Percentiles rank a stretch among this genome's conserved stretches.
Evolutionary conservation across 2,329 filamentous ascomycete genomes (phyloP).

Genomic region (Microcera coccophila): DNA sequence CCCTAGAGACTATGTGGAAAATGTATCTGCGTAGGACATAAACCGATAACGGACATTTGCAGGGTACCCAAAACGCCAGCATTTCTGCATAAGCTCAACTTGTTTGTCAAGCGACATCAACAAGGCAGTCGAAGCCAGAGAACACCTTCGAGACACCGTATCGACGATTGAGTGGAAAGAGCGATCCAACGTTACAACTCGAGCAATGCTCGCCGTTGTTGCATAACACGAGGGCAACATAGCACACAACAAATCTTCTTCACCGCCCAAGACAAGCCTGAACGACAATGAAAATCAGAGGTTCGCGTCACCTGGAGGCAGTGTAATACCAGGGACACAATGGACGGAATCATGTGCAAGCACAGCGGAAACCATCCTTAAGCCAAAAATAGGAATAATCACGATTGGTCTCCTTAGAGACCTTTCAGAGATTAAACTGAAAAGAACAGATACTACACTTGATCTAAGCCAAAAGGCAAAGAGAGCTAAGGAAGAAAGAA

Average conservation of each 20-base stretch:
- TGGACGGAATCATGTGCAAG: constrained; percentile 35
- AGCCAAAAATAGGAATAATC: constrained; percentile 70
- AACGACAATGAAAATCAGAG: constrained; percentile 35
- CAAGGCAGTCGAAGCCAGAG: no score
- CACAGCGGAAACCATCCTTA: constrained; percentile 33
- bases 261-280: constrained; percentile 30
- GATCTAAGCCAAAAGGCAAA: constrained; percentile 72
- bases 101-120: no score
- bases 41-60: no score
- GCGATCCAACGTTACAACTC: no score
- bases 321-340: constrained; percentile 41
- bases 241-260: constrained; percentile 28
- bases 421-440: constrained; percentile 95
- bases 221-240: no score
- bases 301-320: constrained; percentile 40
- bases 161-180: no score
- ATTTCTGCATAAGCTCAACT: no score
- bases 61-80: no score
- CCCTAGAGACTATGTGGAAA: no score
- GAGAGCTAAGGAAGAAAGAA: constrained; percentile 40
- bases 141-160: no score
- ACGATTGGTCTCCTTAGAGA: constrained; percentile 65
- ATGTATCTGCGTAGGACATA: no score
- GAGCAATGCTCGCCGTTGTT: no score
- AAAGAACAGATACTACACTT: constrained; percentile 97